These are phyloP conservation scores for Ceratocystis albifundus DNA, from an alignment of 2,329 filamentous ascomycete genomes.

Conservation along the genomic window DNA sequence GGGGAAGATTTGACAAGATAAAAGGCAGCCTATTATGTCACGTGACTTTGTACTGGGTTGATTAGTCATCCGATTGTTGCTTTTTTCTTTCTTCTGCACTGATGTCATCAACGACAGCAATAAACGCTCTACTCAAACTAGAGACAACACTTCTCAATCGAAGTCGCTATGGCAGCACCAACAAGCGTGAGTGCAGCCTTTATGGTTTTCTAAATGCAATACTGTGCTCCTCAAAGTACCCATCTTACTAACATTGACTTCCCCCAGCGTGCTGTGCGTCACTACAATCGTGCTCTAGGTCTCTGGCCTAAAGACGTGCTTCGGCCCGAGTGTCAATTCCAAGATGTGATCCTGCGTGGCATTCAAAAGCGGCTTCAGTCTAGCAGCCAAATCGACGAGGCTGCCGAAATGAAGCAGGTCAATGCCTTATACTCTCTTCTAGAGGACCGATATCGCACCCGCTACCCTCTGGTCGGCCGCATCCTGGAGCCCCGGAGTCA, in stretches of 20 bases:
- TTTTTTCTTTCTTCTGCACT: not conserved
- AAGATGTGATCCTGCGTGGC: constrained; percentile 37
- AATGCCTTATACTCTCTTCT: constrained; percentile 50
- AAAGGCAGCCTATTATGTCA: not conserved
- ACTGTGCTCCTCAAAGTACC: not conserved
- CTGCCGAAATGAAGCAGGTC: constrained; percentile 33
- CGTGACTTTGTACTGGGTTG: not conserved
- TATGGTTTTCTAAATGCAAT: too few relatives aligned
- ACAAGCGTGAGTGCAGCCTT: constrained; percentile 24
- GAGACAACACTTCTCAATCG: not conserved
- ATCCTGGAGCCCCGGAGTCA: constrained; percentile 50
- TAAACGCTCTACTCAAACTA: too few relatives aligned
- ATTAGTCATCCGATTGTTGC: not conserved
- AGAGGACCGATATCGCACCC: constrained; percentile 45
- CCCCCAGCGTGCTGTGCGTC: constrained; percentile 26
- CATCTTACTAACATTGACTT: not conserved
- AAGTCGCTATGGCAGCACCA: constrained; percentile 24
- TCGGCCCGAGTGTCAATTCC: constrained; percentile 51
- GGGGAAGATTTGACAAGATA: not conserved
- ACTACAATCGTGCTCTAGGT: constrained; percentile 41
- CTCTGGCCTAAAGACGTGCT: constrained; percentile 54
- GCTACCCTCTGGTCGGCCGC: constrained; percentile 20
- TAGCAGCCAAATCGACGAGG: not conserved
- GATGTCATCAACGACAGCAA: not conserved
- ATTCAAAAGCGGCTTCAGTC: constrained; percentile 28